Evolutionary conservation across 2,329 filamentous ascomycete genomes (phyloP).

Genomic region (Torrubiella hemipterigena): DNA sequence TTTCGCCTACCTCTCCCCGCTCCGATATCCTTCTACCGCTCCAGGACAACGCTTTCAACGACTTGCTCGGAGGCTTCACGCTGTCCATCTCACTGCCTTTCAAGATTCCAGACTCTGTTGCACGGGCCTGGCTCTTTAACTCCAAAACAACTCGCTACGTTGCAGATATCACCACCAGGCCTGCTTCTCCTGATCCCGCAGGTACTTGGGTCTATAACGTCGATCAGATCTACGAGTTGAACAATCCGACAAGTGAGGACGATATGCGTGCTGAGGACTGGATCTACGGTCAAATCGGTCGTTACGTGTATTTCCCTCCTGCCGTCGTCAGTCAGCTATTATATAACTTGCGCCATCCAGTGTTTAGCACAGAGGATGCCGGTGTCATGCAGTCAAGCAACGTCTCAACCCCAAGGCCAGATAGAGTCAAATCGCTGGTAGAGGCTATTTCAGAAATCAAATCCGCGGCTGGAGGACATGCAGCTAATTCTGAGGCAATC

Average conservation of each 20-base stretch:
- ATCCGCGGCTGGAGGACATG: too few species aligned
- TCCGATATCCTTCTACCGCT: constrained; percentile 44
- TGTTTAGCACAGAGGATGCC: constrained; percentile 22
- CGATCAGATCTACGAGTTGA: constrained; percentile 46
- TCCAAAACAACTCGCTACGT: constrained; percentile 43
- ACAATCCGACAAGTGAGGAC: constrained; percentile 40
- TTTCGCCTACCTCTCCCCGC: constrained; percentile 34
- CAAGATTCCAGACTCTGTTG: constrained; percentile 40
- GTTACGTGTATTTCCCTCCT: constrained; percentile 42
- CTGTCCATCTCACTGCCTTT: constrained; percentile 45
- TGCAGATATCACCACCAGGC: constrained; percentile 15
- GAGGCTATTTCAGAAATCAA: too few species aligned
- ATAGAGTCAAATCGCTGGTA: too few species aligned
- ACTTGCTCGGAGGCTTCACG: constrained; percentile 36
- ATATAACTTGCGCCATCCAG: constrained; percentile 43
- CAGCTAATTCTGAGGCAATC: too few species aligned
- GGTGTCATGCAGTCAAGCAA: too few species aligned
- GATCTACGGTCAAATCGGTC: constrained; percentile 35
- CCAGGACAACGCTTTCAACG: constrained; percentile 29
- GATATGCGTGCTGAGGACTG: constrained; percentile 44
- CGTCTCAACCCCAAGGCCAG: too few species aligned
- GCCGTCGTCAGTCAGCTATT: constrained; percentile 45
- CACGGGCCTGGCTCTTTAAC: constrained; percentile 53
- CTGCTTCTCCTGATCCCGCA: constrained; percentile 21
- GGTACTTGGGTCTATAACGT: constrained; percentile 16